Evolutionary conservation across 2,329 filamentous ascomycete species (phyloP), one percentile per base, ranked within the genome.

Genomic region (Xylaria sp.): DNA sequence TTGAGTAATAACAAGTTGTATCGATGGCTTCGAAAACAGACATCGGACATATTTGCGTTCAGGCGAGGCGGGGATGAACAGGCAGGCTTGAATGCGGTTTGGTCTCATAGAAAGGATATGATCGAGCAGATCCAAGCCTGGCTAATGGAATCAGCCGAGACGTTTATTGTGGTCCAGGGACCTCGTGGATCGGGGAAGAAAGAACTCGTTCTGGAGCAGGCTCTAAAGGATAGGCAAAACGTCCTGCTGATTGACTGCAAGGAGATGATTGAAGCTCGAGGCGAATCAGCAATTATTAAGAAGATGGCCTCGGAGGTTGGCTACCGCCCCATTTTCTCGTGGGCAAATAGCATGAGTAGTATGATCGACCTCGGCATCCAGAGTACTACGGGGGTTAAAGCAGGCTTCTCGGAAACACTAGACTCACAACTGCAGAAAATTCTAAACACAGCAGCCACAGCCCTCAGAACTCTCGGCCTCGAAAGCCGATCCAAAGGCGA

Each of bases 311-410:
- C 85, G 1, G 89, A 94, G 71, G 94, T 98, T 58, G 95, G 96
- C 9, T 98, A 97, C 78, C 87, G 92, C 9, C 96, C 96, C 0
- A 89, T 99, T 0, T 99, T 99, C 79, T 97, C 93, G 0, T 98
- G 94, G 93, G 92, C 97, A 81, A 97, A 98, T 80, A 97, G 90
- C 76, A 89, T 98, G 72, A 97, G 93, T 80, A 97, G 94, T 78
- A 88, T 97, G 81, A 85, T 97, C 71, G 96, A 98, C 74, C 87
- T 98, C 44, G 96, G 95, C 26, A 93, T 96, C 1, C 95, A 97
- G 79, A 93, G 94, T 74, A 96, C 96, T 13, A 97, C 95, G 23
- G 95, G 95, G 13, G 92, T 97, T 66, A 97, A 98, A 81, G 92
- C 94, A 6, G 94, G 94, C 7, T 97, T 98, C 77, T 97, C 93